Evolutionary conservation across 257 asterid genomes (phyloP).

Genomic region (Solanum pinnatisectum): DNA sequence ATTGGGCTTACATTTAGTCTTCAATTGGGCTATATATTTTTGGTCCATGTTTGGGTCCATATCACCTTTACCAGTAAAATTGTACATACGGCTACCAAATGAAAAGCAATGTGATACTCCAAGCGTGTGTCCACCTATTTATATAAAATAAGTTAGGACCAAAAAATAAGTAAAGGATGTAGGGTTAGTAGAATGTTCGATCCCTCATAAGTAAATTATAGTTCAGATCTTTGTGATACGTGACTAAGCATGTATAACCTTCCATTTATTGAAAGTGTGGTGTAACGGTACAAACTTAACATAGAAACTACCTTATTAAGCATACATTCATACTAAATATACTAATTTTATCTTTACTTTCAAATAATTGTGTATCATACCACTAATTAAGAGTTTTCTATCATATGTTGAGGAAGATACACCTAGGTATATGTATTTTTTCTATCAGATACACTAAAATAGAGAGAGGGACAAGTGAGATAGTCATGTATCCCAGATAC

Average conservation of each 20-base stretch:
- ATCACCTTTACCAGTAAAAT: neutral
- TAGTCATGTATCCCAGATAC: neutral
- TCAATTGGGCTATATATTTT: neutral
- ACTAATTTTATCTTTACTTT: no score
- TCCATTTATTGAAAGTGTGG: neutral
- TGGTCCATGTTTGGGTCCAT: neutral
- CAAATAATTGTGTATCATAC: accelerated
- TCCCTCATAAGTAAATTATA: neutral
- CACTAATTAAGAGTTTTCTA: no score
- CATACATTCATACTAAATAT: no score
- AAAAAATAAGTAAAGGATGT: neutral
- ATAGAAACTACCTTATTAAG: no score
- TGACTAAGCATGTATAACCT: neutral
- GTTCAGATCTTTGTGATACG: neutral
- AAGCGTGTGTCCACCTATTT: neutral
- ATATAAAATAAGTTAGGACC: neutral
- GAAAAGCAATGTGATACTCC: neutral
- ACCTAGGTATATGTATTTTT: accelerated
- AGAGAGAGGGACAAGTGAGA: neutral
- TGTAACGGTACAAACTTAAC: neutral
- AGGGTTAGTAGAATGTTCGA: neutral
- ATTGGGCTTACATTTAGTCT: neutral
- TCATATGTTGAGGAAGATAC: neutral
- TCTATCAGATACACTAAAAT: no score
- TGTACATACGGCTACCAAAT: neutral